A percentile compares a stretch with the other conserved stretches of the same genome.
phyloP scores from a whole-genome alignment of 2,329 filamentous ascomycete genomes.

The Nemania sp. region DNA sequence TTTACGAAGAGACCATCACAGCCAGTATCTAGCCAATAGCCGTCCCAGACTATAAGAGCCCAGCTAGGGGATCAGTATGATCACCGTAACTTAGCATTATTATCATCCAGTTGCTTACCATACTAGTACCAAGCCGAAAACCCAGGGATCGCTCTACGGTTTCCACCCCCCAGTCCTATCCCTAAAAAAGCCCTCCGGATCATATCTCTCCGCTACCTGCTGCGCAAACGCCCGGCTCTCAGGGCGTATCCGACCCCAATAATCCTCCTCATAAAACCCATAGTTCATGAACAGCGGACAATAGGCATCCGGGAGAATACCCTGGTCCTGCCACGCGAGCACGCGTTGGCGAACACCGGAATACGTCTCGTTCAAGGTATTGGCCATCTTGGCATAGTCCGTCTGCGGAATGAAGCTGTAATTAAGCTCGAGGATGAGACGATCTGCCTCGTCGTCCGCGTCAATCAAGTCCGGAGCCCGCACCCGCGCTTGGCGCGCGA shows the following conservation, averaged over 20 bases:
- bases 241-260: constrained; percentile 45
- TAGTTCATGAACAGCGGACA: constrained; percentile 51
- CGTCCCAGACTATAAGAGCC: too few relatives aligned
- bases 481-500: constrained; percentile 38
- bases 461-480: constrained; percentile 46
- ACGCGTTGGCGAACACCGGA: constrained; percentile 39
- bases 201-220: constrained; percentile 41
- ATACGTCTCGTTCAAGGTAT: constrained; percentile 43
- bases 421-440: constrained; percentile 49
- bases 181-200: constrained; percentile 44
- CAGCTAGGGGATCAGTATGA: too few relatives aligned
- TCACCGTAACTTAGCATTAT: too few relatives aligned
- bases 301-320: constrained; percentile 42
- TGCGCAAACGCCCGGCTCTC: constrained; percentile 42
- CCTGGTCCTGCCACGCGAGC: constrained; percentile 38
- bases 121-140: too few relatives aligned
- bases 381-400: constrained; percentile 40
- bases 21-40: too few relatives aligned
- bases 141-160: too few relatives aligned
- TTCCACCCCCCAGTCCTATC: constrained; percentile 47
- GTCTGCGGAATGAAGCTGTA: constrained; percentile 42
- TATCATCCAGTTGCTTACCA: too few relatives aligned
- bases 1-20: too few relatives aligned
- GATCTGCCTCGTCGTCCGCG: constrained; percentile 44
- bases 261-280: constrained; percentile 47